Evolutionary conservation across 2,329 filamentous ascomycete species (phyloP), one percentile per base, ranked within the genome.

Genomic region (Daldinia eschscholtzii): DNA sequence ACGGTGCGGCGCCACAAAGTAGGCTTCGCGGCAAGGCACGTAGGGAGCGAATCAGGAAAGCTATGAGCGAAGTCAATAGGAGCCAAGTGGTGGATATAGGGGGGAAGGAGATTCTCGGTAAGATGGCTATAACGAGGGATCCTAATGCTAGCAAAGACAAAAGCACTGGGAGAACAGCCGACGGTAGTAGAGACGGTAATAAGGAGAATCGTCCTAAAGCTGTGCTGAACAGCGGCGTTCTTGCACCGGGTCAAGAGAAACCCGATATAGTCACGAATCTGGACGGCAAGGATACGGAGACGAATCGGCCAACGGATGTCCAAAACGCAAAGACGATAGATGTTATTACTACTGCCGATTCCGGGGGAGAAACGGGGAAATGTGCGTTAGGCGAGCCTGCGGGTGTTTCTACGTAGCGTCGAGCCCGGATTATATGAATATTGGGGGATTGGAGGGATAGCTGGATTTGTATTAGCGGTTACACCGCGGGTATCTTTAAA

Each of bases 1-100:
- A 89, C 70, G 94, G 96, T 12, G 91, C 88, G 0, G 85, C 85
- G 70, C 86, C 82, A 64, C 86, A 88, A 75, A 85, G 85, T 30
- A 80, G 87, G 53, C 81, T 89, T 1, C 81, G 87, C 3, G 87
- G 87, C 57, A 86, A 86, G 74, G 87, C 81, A 1, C 80, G 87
- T 4, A 79, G 87, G 10, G 86, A 89, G 72, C 82, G 87, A 46
- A 89, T 89, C 76, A 81, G 86, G 37, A 86, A 84, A 75, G 85
- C 85, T 1, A 84, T 88, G 81, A 78, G 80, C 55, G 86, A 88
- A 70, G 81, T 87, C 12, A 84, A 84, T 42, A 77, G 78, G 20
- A 78, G 76, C 59, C 76, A 79, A 46, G 71, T 81, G 13, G 72
- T 79, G 10, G 76, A 80, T 23, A 71, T 79, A 4, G 75, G 72